Evolutionary conservation across 2,329 filamentous ascomycete species (phyloP).

Genomic region (Lachnellula occidentalis): DNA sequence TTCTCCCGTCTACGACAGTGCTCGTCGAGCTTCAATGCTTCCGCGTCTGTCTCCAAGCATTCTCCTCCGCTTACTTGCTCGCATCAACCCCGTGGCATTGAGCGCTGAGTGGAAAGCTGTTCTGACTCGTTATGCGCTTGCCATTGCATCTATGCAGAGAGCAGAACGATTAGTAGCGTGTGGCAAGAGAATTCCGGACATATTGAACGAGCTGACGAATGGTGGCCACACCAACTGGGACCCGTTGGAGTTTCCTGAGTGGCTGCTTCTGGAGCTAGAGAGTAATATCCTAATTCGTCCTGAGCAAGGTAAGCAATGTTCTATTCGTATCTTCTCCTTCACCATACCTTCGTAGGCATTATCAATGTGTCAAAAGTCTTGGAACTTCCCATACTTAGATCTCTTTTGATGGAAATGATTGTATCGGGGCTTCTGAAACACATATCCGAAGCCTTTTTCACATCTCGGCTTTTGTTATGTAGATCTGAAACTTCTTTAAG

Average conservation of each 20-base stretch:
- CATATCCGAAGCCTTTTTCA: background rate
- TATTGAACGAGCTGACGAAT: constrained; percentile 43
- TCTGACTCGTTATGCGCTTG: constrained; percentile 15
- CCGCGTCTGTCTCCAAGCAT: constrained; percentile 15
- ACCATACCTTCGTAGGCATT: background rate
- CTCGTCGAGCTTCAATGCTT: constrained; percentile 22
- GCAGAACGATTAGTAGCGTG: constrained; percentile 33
- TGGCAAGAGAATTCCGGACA: constrained; percentile 24
- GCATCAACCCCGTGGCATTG: background rate
- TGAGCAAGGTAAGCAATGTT: constrained; percentile 26
- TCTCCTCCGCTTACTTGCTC: constrained; percentile 13
- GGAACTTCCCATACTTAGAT: too few relatives aligned
- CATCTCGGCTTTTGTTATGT: background rate
- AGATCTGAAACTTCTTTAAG: background rate
- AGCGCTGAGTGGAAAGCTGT: constrained; percentile 11
- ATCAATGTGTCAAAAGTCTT: too few relatives aligned
- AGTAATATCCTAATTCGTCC: constrained; percentile 54
- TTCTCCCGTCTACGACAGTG: constrained; percentile 32
- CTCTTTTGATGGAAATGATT: background rate
- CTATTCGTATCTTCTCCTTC: background rate
- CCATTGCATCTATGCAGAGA: constrained; percentile 14
- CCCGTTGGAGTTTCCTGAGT: constrained; percentile 48
- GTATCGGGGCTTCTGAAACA: background rate
- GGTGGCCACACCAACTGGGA: constrained; percentile 52
- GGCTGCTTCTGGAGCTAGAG: constrained; percentile 59